These are phyloP conservation scores for Lachnellula willkommii DNA, from an alignment of 2,329 filamentous ascomycete species.

Conservation along the genomic window DNA sequence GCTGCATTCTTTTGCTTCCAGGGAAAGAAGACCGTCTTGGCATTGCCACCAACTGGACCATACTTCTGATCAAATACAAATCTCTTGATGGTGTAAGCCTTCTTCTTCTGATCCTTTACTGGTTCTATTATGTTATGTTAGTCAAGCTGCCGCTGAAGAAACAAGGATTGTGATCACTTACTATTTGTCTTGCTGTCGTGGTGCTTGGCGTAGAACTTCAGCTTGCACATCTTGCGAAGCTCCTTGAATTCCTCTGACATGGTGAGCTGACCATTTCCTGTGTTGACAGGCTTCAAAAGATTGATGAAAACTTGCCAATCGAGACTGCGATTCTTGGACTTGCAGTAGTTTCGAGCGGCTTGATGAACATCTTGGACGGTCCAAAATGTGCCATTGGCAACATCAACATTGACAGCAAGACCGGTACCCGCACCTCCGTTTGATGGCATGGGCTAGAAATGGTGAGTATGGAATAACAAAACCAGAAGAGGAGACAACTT, in stretches of 20 bases:
- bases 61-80: slow-evolving; percentile 42
- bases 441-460: slow-evolving; percentile 16
- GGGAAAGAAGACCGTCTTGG: slow-evolving; percentile 52
- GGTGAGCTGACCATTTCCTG: slow-evolving; percentile 7
- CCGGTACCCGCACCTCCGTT: slow-evolving; percentile 41
- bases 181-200: slow-evolving; percentile 39
- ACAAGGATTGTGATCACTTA: slow-evolving; percentile 7
- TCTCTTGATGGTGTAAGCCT: slow-evolving; percentile 47
- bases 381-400: slow-evolving; percentile 91
- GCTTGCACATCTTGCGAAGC: slow-evolving; percentile 48
- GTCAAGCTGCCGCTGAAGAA: background rate
- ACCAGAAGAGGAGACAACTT: slow-evolving; percentile 15
- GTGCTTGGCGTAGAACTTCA: slow-evolving; percentile 54
- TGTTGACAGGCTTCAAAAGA: slow-evolving; percentile 16
- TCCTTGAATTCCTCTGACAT: slow-evolving; percentile 49
- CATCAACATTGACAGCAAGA: slow-evolving; percentile 81
- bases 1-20: slow-evolving; percentile 35
- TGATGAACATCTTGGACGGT: slow-evolving; percentile 36
- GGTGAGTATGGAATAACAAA: slow-evolving; percentile 8
- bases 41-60: slow-evolving; percentile 42
- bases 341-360: slow-evolving; percentile 31
- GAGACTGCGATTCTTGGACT: slow-evolving; percentile 20
- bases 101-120: slow-evolving; percentile 31
- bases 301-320: slow-evolving; percentile 22
- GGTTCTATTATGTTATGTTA: background rate